A percentile compares a stretch with the other conserved stretches of the same genome.
Evolutionary conservation across 2,329 filamentous ascomycete genomes (phyloP).

Genomic region (Beauveria medogensis): DNA sequence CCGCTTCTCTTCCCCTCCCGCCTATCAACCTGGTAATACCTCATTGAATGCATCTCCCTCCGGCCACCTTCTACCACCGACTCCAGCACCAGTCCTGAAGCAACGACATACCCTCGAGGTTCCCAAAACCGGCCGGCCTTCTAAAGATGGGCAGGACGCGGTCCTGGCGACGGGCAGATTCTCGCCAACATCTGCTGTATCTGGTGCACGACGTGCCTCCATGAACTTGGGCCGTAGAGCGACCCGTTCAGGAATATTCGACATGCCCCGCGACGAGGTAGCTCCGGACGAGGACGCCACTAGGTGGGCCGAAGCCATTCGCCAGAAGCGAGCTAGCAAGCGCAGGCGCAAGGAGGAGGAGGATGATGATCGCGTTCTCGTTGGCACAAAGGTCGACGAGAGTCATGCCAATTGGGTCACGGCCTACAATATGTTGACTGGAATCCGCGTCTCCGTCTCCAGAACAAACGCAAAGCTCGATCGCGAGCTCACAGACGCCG

Average conservation of each 20-base stretch:
- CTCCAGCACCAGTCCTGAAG: slow-evolving; percentile 44
- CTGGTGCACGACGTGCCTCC: slow-evolving; percentile 66
- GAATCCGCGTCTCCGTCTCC: slow-evolving; percentile 93
- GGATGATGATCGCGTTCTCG: slow-evolving; percentile 88
- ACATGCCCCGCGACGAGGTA: slow-evolving; percentile 74
- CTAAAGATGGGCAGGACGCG: slow-evolving; percentile 63
- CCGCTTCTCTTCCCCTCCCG: slow-evolving; percentile 12
- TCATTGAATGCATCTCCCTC: slow-evolving; percentile 37
- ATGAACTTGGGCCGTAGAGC: slow-evolving; percentile 70
- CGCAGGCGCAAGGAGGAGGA: slow-evolving; percentile 74
- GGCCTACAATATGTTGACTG: slow-evolving; percentile 98
- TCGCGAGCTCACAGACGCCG: slow-evolving; percentile 77
- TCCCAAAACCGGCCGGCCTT: slow-evolving; percentile 61
- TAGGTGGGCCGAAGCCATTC: slow-evolving; percentile 86
- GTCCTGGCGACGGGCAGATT: slow-evolving; percentile 70
- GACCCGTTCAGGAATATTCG: slow-evolving; percentile 72
- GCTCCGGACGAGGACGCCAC: slow-evolving; percentile 83
- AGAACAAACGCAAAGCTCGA: slow-evolving; percentile 96
- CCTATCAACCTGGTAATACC: slow-evolving; percentile 34
- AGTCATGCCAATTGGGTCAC: slow-evolving; percentile 96
- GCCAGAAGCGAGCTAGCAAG: slow-evolving; percentile 85
- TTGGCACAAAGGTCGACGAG: slow-evolving; percentile 96
- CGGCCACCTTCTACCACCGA: slow-evolving; percentile 39
- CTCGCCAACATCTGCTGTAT: slow-evolving; percentile 54
- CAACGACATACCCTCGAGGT: slow-evolving; percentile 87